phyloP scores from a whole-genome alignment of 768 basidiomycete species.

The Suillus clintonianus region DNA sequence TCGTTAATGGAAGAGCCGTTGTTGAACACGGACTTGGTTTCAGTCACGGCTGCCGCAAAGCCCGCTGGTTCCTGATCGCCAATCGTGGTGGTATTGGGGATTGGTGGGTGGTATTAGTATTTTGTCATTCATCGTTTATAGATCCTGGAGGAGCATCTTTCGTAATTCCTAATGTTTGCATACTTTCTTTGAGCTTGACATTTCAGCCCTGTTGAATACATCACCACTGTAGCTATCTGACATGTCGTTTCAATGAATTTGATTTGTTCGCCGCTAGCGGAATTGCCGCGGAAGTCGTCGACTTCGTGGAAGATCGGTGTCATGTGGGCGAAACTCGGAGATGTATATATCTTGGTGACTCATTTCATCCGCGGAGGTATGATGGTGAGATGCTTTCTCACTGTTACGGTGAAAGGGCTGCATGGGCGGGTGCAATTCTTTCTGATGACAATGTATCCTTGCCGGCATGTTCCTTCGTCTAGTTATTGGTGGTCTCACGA shows the following conservation, averaged over 20 bases:
- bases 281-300: background rate
- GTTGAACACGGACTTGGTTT: slow-evolving; percentile 5
- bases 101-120: background rate
- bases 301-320: background rate
- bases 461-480: background rate
- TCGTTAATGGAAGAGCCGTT: slow-evolving; percentile 23
- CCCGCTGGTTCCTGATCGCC: background rate
- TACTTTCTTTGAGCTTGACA: background rate
- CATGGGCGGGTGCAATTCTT: background rate
- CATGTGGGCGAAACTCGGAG: background rate
- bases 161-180: slow-evolving; percentile 3
- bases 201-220: background rate
- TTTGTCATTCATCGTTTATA: background rate
- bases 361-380: background rate
- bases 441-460: background rate
- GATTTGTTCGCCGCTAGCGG: background rate
- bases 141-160: slow-evolving; percentile 4
- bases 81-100: background rate
- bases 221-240: slow-evolving; percentile 4
- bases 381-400: background rate
- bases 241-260: background rate
- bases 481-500: background rate
- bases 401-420: background rate
- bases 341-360: background rate
- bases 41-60: background rate